Evolutionary conservation across 306 rosid genomes (phyloP), one percentile per base, ranked within the genome.

Genomic region (Medicago lupulina): DNA sequence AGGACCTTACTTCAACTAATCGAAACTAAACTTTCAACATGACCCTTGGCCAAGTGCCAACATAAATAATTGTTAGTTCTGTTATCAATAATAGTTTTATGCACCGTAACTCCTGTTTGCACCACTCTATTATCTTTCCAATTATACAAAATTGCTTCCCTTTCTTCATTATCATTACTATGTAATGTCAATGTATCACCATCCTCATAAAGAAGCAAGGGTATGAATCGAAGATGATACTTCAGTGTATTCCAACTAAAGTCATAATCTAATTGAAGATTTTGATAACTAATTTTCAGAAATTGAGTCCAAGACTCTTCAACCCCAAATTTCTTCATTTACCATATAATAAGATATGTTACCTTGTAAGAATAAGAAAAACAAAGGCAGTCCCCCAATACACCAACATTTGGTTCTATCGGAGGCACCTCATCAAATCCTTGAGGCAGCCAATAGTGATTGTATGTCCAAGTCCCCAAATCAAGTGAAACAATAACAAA

Each of bases 301-400:
- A 59, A 59, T 13, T 5, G 66, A 28, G 18, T 28, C 66, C 64
- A 58, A 58, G 64, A 58, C 16, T 58, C 64, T 58, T 12, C 38
- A 23, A 58, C 64, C 4, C 64, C 64, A 58, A 58, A 58, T 13
- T 11, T 14, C 7, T 25, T 23, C 64, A 58, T 58, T n/a, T 21
- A 7, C 64, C 64, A 21, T 58, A 58, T 19, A 58, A 58, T 36
- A 5, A 23, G 11, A 9, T 58, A 8, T 1, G 36, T 58, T 23
- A 10, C 7, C 38, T 12, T 58, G 8, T 1, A 12, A 58, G 2
- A 12, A 58, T 58, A 23, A 10, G 64, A 58, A 58, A 58, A 58
- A 19, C 38, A 58, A 10, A 58, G 57, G 21, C 64, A 58, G 38
- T 25, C 38, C 4, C 2, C 34, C 36, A 58, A 5, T 3, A 23